Evolutionary conservation across 306 rosid genomes (phyloP), one percentile per base, ranked within the genome.

Genomic region (Rosa persica): DNA sequence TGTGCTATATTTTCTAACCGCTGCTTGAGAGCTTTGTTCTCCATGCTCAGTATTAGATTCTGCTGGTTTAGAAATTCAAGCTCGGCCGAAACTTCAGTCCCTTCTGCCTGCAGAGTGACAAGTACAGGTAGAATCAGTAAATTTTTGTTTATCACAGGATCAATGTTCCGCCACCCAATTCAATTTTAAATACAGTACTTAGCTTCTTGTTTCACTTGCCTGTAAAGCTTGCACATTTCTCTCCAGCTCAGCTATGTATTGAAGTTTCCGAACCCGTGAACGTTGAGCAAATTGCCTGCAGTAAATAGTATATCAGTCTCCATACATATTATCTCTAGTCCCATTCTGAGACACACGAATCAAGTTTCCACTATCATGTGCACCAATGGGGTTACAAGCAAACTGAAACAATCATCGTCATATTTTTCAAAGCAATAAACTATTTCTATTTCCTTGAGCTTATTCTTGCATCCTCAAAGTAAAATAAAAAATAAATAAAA

Each of bases 241-340:
- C 86, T 96, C 99, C 82, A 96, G 90, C 89, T 96, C 99, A 72
- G 99, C 97, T 72, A 96, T 96, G 88, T 93, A 96, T 80, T 96
- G 99, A 85, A 93, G 97, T 81, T 96, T 96, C 55, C 99, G 94
- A 64, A 93, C 99, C 78, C 99, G 89, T 51, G 99, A 96, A 12
- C 99, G 97, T 83, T 96, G 99, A 76, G 99, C 99, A 82, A 93
- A 93, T 89, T 96, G 98, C 92, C 99, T 96, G 90, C 82, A 91
- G 62, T 54, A 73, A 62, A 19, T 46, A 81, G 70, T 76, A 74
- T 65, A 82, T 79, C 83, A 86, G 52, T 74, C 61, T 68, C 46
- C 66, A 60, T 70, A 20, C 39, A 40, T 66, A 51, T 23, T 17
- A 52, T 42, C 46, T n/a, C 47, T 64, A 78, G 46, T 60, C 27